Base-by-base conservation (phyloP, 2,329 filamentous ascomycete species). In the Neopestalotiopsis rosae region DNA sequence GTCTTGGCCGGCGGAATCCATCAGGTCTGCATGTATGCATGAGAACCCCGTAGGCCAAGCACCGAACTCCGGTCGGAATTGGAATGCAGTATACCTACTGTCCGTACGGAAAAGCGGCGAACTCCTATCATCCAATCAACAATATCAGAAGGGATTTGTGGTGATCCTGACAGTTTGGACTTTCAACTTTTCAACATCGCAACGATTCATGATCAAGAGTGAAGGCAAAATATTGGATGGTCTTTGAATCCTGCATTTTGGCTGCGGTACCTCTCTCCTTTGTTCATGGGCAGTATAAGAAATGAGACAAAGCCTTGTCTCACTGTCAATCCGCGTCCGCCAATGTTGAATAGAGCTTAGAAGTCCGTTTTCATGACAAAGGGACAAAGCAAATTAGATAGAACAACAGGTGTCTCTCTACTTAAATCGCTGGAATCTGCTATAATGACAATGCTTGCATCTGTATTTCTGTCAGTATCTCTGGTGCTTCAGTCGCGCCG, bases 31-130 rank as follows among this genome's bases (percentile, higher is more conserved):
- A 52, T 52, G 42, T 49, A 49, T 20, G 45, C 45, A 17, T 28
- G 24, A 28, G 24, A 28, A 52, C 17, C 7, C 17, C 45, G 17
- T 17, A n/a, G 45, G 9, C 3, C 9, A 52, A n/a, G 45, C 10
- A 52, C 45, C 45, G 45, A 52, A 52, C 45, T 52, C 45, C 45
- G 45, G 45, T 52, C 45, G 45, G 45, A 52, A 52, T 52, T 52
- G 45, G n/a, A 52, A 52, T 52, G 45, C 45, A 17, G 34, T 52
- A 52, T 52, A 52, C 45, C 6, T 52, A 9, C 45, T 20, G 45
- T 52, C 10, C 6, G 34, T 7, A 38, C 6, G 34, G 34, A 38
- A 10, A 7, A 38, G 34, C 34, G 34, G 34, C 34, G 10, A 6
- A 6, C 34, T 38, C 34, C 34, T 38, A 38, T 38, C 34, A 3